Evolutionary conservation across 2,329 filamentous ascomycete genomes (phyloP), one percentile per base, ranked within the genome.

Genomic region (Geosmithia putterillii): DNA sequence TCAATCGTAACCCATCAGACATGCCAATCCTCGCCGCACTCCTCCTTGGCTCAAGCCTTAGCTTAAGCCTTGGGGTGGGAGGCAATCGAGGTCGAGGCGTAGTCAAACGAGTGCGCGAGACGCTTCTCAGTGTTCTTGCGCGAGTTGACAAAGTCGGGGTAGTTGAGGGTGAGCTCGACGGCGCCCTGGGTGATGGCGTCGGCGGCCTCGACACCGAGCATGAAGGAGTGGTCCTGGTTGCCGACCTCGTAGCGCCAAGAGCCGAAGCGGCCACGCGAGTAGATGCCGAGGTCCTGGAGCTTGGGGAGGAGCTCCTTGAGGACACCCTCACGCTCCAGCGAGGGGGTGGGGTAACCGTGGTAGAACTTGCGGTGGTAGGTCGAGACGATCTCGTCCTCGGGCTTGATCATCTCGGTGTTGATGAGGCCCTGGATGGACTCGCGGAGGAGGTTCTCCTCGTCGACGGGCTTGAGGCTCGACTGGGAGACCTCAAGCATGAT

Each of bases 401-500:
- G 73, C 66, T 82, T 79, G 67, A 98, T 81, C 87, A 98, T 94
- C 52, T 94, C 84, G 17, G 92, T 98, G 78, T 95, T 96, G 74
- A 98, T 76, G 42, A 96, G 83, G 58, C 92, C 92, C 70, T 94
- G 85, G 62, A 98, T 96, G 57, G 79, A 92, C 59, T 98, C 89
- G 64, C 76, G 78, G 56, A 98, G 74, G 49, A 98, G 68, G 63
- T 83, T 95, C 55, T 80, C 79, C 55, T 84, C 71, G 65, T 96
- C 81, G 25, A 96, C 89, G 35, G 88, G 86, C 78, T 98, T 98
- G 82, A 94, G 79, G 58, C 77, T 79, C 25, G 90, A 96, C 69
- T 98, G 86, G 25, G 92, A 96, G 48, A 98, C 84, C 69, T 98
- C 92, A 54, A 98, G 71, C 92, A 98, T 98, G 73, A 98, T 94